phyloP scores from a whole-genome alignment of 176 grass and related monocot genomes.

The Aegilops tauschii region DNA sequence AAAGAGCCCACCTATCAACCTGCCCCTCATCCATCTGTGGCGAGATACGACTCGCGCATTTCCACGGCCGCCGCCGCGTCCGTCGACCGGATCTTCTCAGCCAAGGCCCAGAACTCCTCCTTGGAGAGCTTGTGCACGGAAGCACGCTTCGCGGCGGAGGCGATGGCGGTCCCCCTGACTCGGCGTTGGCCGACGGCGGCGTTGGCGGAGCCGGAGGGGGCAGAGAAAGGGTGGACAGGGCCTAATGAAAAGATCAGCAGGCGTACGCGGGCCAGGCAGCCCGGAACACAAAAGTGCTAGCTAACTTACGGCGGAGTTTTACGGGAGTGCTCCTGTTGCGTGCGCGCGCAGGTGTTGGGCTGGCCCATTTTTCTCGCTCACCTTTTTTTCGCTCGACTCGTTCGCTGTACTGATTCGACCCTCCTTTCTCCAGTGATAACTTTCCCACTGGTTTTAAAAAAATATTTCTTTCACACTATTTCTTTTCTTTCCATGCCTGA shows the following conservation, averaged over 20 bases:
- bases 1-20: constrained; percentile 51
- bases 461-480: too few relatives aligned
- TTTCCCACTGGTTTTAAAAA: too few relatives aligned
- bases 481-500: too few relatives aligned
- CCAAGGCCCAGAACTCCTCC: constrained; percentile 49
- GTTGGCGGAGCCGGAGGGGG: neutral
- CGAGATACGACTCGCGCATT: constrained; percentile 49
- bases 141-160: constrained; percentile 68
- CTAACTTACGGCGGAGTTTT: too few relatives aligned
- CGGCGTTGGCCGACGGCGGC: constrained; percentile 33
- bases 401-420: too few relatives aligned
- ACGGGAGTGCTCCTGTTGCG: too few relatives aligned
- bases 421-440: too few relatives aligned
- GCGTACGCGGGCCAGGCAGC: neutral
- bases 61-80: constrained; percentile 26
- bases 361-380: too few relatives aligned
- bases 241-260: neutral
- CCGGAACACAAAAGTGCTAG: neutral
- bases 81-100: constrained; percentile 61
- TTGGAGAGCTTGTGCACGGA: constrained; percentile 39
- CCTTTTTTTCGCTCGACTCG: too few relatives aligned
- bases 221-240: neutral
- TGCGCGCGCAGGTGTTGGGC: too few relatives aligned
- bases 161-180: constrained; percentile 6
- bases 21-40: constrained; percentile 57